Conservation (phyloP, 495 filamentous ascomycete species). For the Penicillium egyptiacum region DNA sequence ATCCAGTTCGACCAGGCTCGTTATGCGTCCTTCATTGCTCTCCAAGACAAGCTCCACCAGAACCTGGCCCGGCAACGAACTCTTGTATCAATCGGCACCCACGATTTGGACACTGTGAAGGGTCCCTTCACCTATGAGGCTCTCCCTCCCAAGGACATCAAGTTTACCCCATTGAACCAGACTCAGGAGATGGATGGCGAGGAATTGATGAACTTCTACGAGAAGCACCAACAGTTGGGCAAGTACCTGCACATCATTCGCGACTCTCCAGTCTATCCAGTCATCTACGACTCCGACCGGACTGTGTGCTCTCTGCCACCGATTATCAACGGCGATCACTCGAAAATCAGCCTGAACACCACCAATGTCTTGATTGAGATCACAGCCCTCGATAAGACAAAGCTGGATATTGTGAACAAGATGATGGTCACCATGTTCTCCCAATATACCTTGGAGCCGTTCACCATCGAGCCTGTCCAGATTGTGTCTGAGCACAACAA, state of each 20-base stretch:
- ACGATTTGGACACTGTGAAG: conserved; percentile 90
- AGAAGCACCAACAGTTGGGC: conserved; percentile 82
- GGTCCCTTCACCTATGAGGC: conserved; percentile 98
- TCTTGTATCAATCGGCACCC: conserved; percentile 92
- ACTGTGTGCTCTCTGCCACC: conserved; percentile 92
- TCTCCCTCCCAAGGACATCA: conserved; percentile 85
- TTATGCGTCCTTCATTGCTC: conserved; percentile 95
- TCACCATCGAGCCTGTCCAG: conserved; percentile 90
- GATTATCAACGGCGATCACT: conserved; percentile 96
- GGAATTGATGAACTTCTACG: conserved; percentile 92
- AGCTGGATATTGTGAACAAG: conserved; percentile 92
- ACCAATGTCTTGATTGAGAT: conserved; percentile 96
- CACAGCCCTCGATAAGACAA: conserved; percentile 95
- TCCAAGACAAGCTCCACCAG: conserved; percentile 97
- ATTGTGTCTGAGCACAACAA: conserved; percentile 89
- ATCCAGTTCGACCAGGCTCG: conserved; percentile 86
- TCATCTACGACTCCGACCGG: conserved; percentile 86
- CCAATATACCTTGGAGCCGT: conserved; percentile 80
- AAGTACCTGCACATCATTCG: conserved; percentile 88
- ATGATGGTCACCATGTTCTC: conserved; percentile 98
- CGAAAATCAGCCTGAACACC: conserved; percentile 88
- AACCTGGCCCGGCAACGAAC: conserved; percentile 93
- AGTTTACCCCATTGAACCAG: conserved; percentile 89
- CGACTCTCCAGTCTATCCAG: conserved; percentile 93
- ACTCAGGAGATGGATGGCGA: conserved; percentile 80